Percentiles rank a stretch among this genome's conserved stretches.
These are phyloP conservation scores for Sequoiadendron giganteum DNA, from an alignment of 75 land plant genomes.

Conservation along the genomic window DNA sequence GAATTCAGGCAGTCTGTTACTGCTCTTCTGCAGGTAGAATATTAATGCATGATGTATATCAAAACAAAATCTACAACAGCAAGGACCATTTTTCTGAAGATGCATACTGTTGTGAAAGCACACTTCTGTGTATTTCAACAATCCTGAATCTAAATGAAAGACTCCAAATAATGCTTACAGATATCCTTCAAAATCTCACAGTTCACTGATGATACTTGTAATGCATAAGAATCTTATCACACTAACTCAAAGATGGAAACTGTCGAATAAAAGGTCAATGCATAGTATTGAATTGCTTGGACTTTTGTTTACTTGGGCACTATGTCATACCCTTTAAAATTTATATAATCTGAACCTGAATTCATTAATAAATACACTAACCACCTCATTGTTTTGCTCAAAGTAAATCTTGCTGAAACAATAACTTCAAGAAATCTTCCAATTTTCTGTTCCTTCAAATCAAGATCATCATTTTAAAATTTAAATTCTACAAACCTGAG, in stretches of 20 bases:
- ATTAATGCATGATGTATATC: not conserved
- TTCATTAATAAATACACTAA: not conserved
- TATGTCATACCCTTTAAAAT: not conserved
- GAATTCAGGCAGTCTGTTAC: not conserved
- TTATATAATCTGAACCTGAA: not conserved
- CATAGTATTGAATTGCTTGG: not conserved
- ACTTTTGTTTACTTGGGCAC: not conserved
- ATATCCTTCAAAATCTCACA: not conserved
- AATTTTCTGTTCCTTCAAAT: not conserved
- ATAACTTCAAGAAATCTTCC: not conserved
- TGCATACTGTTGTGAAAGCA: not conserved
- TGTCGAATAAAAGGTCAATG: not conserved
- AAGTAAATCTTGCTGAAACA: not conserved
- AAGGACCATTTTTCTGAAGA: not conserved
- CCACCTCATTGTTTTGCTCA: not conserved
- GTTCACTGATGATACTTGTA: not conserved
- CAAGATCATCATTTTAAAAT: not conserved
- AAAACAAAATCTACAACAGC: not conserved
- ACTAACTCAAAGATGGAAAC: not conserved
- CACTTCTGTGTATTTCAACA: not conserved
- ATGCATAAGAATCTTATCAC: not conserved
- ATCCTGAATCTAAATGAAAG: not conserved
- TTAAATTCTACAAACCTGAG: conserved; percentile 50
- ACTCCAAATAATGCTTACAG: not conserved
- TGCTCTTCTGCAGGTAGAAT: not conserved